Evolutionary conservation across 345 rosid genomes (phyloP).

Genomic region (Hibiscus tridactylites): DNA sequence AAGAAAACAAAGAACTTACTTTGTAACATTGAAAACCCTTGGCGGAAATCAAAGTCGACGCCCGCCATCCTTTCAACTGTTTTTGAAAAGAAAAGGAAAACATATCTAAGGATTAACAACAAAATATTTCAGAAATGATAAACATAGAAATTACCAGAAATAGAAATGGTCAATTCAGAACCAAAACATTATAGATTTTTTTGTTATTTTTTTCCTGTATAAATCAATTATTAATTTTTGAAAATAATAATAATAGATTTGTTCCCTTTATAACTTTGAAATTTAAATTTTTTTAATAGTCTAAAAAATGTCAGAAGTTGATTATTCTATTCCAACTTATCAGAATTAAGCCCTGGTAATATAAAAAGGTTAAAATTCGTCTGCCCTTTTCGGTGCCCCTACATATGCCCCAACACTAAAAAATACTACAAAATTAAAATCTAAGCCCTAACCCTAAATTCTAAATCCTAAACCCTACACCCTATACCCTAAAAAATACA

Average conservation of each 20-base stretch:
- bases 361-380: too few relatives aligned
- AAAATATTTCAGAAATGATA: not conserved
- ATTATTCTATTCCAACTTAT: too few relatives aligned
- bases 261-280: too few relatives aligned
- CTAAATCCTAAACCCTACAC: too few relatives aligned
- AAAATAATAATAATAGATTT: not conserved
- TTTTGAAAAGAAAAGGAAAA: not conserved
- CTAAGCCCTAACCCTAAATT: too few relatives aligned
- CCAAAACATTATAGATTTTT: not conserved
- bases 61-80: conserved; percentile 4
- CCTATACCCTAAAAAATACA: too few relatives aligned
- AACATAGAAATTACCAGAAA: conserved; percentile 5
- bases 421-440: too few relatives aligned
- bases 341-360: too few relatives aligned
- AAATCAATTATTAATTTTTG: not conserved
- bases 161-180: not conserved
- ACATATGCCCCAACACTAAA: too few relatives aligned
- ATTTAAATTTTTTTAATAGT: too few relatives aligned
- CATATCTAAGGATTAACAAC: not conserved
- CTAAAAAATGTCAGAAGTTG: too few relatives aligned
- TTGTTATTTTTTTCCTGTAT: not conserved
- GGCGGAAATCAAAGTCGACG: conserved; percentile 15
- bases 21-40: not conserved
- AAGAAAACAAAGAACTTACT: not conserved
- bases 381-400: too few relatives aligned